A percentile compares a stretch with the other conserved stretches of the same genome.
Evolutionary conservation across 768 basidiomycete species (phyloP).

Genomic region (Goffeauzyma gilvescens): DNA sequence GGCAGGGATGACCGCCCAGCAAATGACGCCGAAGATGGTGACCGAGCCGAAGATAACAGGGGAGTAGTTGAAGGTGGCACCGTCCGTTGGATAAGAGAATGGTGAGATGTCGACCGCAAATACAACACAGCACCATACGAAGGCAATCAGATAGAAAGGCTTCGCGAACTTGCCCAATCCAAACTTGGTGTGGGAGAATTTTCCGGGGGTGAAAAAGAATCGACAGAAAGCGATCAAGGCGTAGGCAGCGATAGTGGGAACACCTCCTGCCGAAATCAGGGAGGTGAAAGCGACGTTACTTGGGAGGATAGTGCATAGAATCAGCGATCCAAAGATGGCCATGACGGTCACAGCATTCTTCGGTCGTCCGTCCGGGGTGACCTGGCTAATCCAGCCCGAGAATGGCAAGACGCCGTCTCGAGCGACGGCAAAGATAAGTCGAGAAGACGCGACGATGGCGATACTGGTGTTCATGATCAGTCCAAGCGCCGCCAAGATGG

Average conservation of each 20-base stretch:
- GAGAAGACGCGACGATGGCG: slow-evolving; percentile 69
- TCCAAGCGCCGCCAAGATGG: slow-evolving; percentile 61
- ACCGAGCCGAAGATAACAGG: slow-evolving; percentile 59
- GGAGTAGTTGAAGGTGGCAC: slow-evolving; percentile 65
- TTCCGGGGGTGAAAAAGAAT: slow-evolving; percentile 54
- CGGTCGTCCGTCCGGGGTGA: slow-evolving; percentile 54
- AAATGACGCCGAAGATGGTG: slow-evolving; percentile 54
- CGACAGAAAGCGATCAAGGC: slow-evolving; percentile 9
- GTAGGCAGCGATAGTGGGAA: slow-evolving; percentile 33
- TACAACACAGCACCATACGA: slow-evolving; percentile 53
- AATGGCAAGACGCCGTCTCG: slow-evolving; percentile 77
- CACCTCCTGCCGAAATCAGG: slow-evolving; percentile 62
- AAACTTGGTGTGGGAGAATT: slow-evolving; percentile 57
- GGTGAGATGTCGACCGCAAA: slow-evolving; percentile 67
- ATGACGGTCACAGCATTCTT: slow-evolving; percentile 73
- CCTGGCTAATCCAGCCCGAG: slow-evolving; percentile 61
- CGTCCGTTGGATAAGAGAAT: slow-evolving; percentile 64
- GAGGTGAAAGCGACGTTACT: slow-evolving; percentile 85
- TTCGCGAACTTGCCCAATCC: slow-evolving; percentile 47
- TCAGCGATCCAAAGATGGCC: slow-evolving; percentile 49
- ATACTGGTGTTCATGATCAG: slow-evolving; percentile 74
- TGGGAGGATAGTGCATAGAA: slow-evolving; percentile 75
- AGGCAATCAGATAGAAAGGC: slow-evolving; percentile 50
- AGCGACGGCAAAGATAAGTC: slow-evolving; percentile 80
- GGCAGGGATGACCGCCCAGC: slow-evolving; percentile 62